Percentiles rank a stretch among this genome's conserved stretches.
Conservation (phyloP, 352 stramenopile species). For the Phytophthora agathidicida region DNA sequence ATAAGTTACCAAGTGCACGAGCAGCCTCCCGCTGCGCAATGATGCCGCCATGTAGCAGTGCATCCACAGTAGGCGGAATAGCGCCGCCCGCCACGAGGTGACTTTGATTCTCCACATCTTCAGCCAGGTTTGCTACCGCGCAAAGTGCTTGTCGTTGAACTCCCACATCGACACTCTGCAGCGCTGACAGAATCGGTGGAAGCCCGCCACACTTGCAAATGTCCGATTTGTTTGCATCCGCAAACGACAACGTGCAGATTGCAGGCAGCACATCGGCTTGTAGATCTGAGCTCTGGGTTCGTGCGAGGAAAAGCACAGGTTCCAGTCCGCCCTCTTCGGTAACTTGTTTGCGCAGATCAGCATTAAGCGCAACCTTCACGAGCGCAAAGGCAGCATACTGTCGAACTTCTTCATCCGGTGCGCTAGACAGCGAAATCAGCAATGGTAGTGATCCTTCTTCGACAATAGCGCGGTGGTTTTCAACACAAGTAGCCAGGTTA, state of each 20-base stretch:
- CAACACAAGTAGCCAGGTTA: slow-evolving; percentile 94
- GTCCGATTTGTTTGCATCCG: slow-evolving; percentile 93
- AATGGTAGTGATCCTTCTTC: slow-evolving; percentile 93
- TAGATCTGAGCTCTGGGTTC: slow-evolving; percentile 92
- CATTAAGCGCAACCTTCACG: slow-evolving; percentile 96
- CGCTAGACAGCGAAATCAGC: slow-evolving; percentile 95
- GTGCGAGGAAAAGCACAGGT: slow-evolving; percentile 95
- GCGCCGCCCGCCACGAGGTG: slow-evolving; percentile 89
- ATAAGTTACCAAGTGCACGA: slow-evolving; percentile 93
- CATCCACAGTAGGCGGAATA: slow-evolving; percentile 87
- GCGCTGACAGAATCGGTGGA: slow-evolving; percentile 84
- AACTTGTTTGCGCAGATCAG: slow-evolving; percentile 93
- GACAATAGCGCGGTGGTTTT: slow-evolving; percentile 95
- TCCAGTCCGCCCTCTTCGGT: slow-evolving; percentile 96
- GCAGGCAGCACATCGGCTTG: slow-evolving; percentile 92
- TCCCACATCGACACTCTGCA: slow-evolving; percentile 71
- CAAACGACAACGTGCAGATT: slow-evolving; percentile 93
- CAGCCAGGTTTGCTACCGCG: slow-evolving; percentile 94
- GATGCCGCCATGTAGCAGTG: slow-evolving; percentile 74
- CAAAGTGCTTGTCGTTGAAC: slow-evolving; percentile 94
- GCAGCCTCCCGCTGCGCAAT: slow-evolving; percentile 93
- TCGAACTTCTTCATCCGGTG: slow-evolving; percentile 92
- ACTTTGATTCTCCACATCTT: slow-evolving; percentile 94
- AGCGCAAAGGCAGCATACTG: slow-evolving; percentile 96
- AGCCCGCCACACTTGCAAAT: slow-evolving; percentile 95